Conservation (phyloP, 208 protist genomes). For the Trypanosomatidae sp. region DNA sequence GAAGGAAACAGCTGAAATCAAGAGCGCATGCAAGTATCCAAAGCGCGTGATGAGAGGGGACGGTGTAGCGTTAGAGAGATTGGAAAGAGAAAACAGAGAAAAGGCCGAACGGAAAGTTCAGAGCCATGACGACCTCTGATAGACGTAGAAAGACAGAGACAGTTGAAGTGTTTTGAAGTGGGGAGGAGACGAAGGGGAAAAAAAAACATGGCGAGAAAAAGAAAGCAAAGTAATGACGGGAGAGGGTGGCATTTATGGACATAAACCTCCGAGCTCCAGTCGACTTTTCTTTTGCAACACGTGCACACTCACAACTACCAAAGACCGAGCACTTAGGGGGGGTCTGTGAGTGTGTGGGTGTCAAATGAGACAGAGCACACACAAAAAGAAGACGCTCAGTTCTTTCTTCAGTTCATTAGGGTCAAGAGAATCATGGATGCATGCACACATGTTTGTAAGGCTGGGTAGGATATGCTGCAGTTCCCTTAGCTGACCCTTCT, state of each 20-base stretch:
- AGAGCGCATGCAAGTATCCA: too few species aligned
- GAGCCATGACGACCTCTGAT: background rate
- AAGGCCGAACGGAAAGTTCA: background rate
- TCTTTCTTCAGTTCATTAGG: background rate
- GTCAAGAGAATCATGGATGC: too few species aligned
- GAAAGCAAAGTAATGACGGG: background rate
- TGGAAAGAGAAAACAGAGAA: too few species aligned
- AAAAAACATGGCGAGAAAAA: background rate
- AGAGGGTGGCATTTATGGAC: background rate
- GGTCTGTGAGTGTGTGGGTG: background rate
- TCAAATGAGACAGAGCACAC: background rate
- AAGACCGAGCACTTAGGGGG: background rate
- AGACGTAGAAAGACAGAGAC: background rate
- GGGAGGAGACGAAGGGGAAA: conserved; percentile 6
- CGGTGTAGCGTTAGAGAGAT: too few species aligned
- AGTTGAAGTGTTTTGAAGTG: background rate
- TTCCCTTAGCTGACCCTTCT: background rate
- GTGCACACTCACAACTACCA: background rate
- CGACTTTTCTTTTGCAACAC: background rate
- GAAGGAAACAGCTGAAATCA: background rate
- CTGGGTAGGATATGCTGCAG: background rate
- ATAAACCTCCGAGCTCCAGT: background rate
- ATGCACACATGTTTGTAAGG: background rate
- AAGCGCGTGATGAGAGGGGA: too few species aligned
- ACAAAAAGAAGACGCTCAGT: background rate